Base-by-base conservation (phyloP, 2,329 filamentous ascomycete genomes). In the Pseudopyrenochaeta lycopersici region DNA sequence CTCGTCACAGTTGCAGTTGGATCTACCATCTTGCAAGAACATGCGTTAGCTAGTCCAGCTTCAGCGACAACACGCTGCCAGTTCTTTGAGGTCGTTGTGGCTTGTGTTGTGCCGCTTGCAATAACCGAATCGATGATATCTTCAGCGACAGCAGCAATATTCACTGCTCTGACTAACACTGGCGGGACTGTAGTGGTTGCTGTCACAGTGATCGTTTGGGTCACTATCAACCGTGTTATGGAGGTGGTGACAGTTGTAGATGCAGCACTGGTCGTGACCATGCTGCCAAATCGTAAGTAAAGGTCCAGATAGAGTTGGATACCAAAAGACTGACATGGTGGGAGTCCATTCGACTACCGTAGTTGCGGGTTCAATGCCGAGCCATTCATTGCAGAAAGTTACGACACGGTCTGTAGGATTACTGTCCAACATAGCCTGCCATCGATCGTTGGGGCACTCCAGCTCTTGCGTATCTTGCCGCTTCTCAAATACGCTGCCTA, bases 1-100 rank as follows among this genome's bases (percentile, higher is more conserved):
- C 42, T 30, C 1, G 70, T 74, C 11, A 63, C 58, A 3, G 70
- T 71, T n/a, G 64, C 60, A 0, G 65, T 71, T 7, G 72, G 71
- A 10, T 58, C 51, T 1, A 70, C 63, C 55, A 66, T 60, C 39
- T 66, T 61, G 49, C 71, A 74, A 4, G 63, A 65, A 56, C 71
- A 75, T 18, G 71, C 72, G 30, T 57, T 70, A 0, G 66, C 66
- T 9, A 74, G 46, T 2, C 63, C 67, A 6, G 46, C 56, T 29
- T 65, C 54, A 40, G 68, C 59, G 42, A 58, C 49, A 30, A 54
- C n/a, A 35, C 60, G 44, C 12, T 61, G 49, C n/a, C 52, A 30
- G 44, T 60, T 58, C 21, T 49, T 54, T 7, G 64, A 55, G 20
- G 30, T 38, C 30, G 60, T 46, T 42, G 50, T 23, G 12, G 46